phyloP scores from a whole-genome alignment of 192 early-diverging fungal species.

The Backusella tuberculispora region DNA sequence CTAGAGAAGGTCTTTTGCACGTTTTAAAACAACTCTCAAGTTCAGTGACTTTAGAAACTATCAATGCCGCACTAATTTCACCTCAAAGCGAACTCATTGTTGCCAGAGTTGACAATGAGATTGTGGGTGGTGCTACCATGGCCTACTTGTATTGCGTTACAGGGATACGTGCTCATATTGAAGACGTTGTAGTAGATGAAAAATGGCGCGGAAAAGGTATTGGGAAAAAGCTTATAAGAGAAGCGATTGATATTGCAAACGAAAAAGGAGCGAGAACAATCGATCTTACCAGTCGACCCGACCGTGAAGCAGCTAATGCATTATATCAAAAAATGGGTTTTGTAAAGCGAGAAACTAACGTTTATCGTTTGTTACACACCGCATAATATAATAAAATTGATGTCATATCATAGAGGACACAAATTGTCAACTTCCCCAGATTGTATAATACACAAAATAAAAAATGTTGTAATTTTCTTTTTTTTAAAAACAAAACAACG shows the following conservation, averaged over 20 bases:
- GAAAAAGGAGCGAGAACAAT: slow-evolving; percentile 25
- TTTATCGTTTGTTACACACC: slow-evolving; percentile 38
- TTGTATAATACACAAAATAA: too few species aligned
- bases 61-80: slow-evolving; percentile 2
- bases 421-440: too few species aligned
- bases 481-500: too few species aligned
- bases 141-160: slow-evolving; percentile 40
- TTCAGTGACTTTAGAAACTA: background rate
- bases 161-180: slow-evolving; percentile 52
- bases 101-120: background rate
- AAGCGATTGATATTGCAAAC: slow-evolving; percentile 32
- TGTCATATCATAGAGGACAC: too few species aligned
- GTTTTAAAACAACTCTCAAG: slow-evolving; percentile 14
- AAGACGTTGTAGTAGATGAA: slow-evolving; percentile 48
- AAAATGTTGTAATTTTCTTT: too few species aligned
- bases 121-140: slow-evolving; percentile 48
- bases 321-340: slow-evolving; percentile 55
- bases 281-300: slow-evolving; percentile 54
- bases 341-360: slow-evolving; percentile 46
- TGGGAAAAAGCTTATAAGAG: slow-evolving; percentile 36
- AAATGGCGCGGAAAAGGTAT: slow-evolving; percentile 43
- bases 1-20: background rate
- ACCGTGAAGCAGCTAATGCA: slow-evolving; percentile 47
- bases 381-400: background rate
- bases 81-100: slow-evolving; percentile 13